Percentiles rank a stretch among this genome's conserved stretches.
phyloP scores from a whole-genome alignment of 2,329 filamentous ascomycete genomes.

The Colletotrichum brevisporum region DNA sequence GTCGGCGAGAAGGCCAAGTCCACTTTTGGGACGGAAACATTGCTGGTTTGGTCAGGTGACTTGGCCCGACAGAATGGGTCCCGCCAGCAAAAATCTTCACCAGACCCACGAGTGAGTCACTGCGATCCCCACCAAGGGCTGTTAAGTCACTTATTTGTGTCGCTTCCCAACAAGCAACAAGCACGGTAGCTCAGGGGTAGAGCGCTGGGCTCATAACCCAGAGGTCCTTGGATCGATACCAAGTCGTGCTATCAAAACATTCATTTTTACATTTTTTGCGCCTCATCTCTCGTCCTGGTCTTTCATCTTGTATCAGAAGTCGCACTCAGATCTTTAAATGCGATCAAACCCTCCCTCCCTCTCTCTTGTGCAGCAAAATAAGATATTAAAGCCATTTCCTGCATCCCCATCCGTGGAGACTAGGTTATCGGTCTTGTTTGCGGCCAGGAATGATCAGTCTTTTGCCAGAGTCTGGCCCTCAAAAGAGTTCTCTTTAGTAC shows the following conservation, averaged over 20 bases:
- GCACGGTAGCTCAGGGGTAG: slow-evolving; percentile 35
- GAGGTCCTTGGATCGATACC: slow-evolving; percentile 35
- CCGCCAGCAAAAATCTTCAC: not conserved
- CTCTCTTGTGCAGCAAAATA: too few species aligned
- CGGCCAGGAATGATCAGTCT: too few species aligned
- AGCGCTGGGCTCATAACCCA: slow-evolving; percentile 36
- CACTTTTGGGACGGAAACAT: too few species aligned
- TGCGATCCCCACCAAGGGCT: not conserved
- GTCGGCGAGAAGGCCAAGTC: not conserved
- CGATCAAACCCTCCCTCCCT: too few species aligned
- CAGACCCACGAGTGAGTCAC: slow-evolving; percentile 23
- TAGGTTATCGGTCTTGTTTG: too few species aligned
- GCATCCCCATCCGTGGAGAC: too few species aligned
- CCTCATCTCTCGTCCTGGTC: not conserved
- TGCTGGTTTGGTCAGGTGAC: not conserved
- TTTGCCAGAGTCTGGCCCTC: too few species aligned
- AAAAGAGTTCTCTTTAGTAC: too few species aligned
- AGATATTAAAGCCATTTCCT: too few species aligned
- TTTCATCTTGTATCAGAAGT: too few species aligned
- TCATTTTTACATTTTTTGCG: not conserved
- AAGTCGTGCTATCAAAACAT: slow-evolving; percentile 15
- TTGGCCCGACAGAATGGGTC: not conserved
- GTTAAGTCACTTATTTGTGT: not conserved
- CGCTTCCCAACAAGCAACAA: not conserved
- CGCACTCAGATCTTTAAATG: too few species aligned